A percentile compares a stretch with the other conserved stretches of the same genome.
phyloP scores from a whole-genome alignment of 352 stramenopile genomes.

The Pilasporangium apinafurcum region DNA sequence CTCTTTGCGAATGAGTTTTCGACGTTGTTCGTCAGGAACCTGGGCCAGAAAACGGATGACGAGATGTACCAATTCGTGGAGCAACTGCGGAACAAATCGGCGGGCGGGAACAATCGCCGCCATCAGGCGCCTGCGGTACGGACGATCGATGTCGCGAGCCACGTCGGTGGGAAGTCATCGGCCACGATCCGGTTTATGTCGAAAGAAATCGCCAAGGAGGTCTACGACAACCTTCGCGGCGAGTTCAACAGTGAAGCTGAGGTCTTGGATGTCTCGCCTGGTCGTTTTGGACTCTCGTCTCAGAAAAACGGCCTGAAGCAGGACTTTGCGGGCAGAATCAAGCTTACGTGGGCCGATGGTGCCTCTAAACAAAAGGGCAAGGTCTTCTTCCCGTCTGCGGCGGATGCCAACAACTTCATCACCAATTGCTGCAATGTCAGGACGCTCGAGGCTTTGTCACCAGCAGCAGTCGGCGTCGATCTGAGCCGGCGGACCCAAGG shows the following conservation, averaged over 20 bases:
- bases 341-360: conserved; percentile 18
- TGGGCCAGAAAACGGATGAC: not conserved
- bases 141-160: not conserved
- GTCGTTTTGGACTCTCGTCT: conserved; percentile 3
- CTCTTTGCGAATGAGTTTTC: conserved; percentile 15
- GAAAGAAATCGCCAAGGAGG: conserved; percentile 5
- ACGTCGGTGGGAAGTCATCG: not conserved
- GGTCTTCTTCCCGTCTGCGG: conserved; percentile 8
- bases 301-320: not conserved
- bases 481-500: too few species aligned
- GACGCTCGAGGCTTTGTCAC: not conserved
- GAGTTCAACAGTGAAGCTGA: conserved; percentile 5
- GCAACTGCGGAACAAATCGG: not conserved
- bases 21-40: conserved; percentile 4
- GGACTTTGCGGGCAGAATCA: conserved; percentile 14
- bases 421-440: not conserved
- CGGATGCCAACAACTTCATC: conserved; percentile 13
- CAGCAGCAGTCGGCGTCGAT: not conserved
- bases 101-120: too few species aligned
- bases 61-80: conserved; percentile 3
- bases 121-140: too few species aligned
- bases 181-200: conserved; percentile 7
- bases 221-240: conserved; percentile 9
- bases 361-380: conserved; percentile 11
- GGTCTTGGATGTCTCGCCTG: conserved; percentile 1